Evolutionary conservation across 169 alveolate species (phyloP).

Genomic region (Eimeria praecox): DNA sequence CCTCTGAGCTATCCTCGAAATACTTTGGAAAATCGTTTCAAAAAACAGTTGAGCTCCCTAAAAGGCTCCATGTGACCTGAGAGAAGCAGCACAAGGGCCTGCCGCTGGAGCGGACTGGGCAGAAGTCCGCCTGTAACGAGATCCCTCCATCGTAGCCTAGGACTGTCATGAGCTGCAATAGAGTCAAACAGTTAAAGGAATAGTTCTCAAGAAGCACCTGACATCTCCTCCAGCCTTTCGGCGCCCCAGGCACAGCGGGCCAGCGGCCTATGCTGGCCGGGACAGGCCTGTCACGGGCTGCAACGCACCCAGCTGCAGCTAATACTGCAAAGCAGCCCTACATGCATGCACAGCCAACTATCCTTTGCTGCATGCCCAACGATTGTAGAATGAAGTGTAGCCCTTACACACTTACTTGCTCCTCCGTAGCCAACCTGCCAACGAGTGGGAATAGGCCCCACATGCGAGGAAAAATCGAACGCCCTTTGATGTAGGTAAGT

Average conservation of each 20-base stretch:
- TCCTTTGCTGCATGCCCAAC: background rate
- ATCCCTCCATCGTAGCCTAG: background rate
- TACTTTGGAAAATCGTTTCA: too few species aligned
- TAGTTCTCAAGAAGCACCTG: background rate
- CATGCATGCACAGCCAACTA: background rate
- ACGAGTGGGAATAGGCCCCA: too few species aligned
- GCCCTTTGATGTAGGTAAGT: background rate
- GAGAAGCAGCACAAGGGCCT: too few species aligned
- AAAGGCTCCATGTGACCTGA: too few species aligned
- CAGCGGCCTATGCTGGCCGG: background rate
- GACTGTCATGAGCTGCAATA: background rate
- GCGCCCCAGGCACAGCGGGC: background rate
- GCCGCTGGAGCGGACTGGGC: too few species aligned
- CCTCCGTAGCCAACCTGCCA: too few species aligned
- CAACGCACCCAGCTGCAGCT: background rate
- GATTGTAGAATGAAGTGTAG: too few species aligned
- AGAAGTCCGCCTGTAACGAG: too few species aligned
- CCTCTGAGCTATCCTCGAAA: too few species aligned
- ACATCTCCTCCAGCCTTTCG: background rate
- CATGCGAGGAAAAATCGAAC: too few species aligned
- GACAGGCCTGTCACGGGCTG: background rate
- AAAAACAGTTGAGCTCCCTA: too few species aligned
- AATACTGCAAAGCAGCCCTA: background rate
- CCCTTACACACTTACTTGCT: too few species aligned
- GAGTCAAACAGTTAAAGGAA: background rate